Conservation (phyloP, 2,329 filamentous ascomycete genomes). For the Alternaria infectoria region DNA sequence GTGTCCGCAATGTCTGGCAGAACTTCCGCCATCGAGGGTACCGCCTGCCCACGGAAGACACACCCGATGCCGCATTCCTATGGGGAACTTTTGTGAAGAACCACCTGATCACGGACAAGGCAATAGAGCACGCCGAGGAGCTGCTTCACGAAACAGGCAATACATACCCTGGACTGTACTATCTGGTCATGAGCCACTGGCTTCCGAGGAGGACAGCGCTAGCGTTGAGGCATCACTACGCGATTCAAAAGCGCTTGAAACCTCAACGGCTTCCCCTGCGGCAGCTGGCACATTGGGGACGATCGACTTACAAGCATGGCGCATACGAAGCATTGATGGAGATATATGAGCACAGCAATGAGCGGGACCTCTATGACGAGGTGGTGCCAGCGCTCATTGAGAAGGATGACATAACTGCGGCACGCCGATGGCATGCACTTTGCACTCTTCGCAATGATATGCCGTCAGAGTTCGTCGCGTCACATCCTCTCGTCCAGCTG, state of each 20-base stretch:
- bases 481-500: constrained; percentile 35
- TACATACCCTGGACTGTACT: constrained; percentile 51
- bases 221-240: constrained; percentile 35
- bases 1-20: constrained; percentile 54
- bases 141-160: constrained; percentile 49
- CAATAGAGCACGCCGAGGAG: constrained; percentile 51
- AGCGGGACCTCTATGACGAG: constrained; percentile 51
- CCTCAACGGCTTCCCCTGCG: constrained; percentile 35
- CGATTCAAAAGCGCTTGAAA: constrained; percentile 30
- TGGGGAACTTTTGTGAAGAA: constrained; percentile 56
- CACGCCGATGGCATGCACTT: constrained; percentile 50
- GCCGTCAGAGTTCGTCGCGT: constrained; percentile 44
- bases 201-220: constrained; percentile 25
- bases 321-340: constrained; percentile 38
- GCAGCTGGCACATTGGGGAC: constrained; percentile 18
- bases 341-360: constrained; percentile 48
- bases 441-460: constrained; percentile 46
- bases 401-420: constrained; percentile 25
- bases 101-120: constrained; percentile 39
- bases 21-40: constrained; percentile 46
- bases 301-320: constrained; percentile 11
- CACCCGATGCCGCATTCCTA: constrained; percentile 48
- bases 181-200: constrained; percentile 52
- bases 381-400: constrained; percentile 46
- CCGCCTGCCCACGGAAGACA: constrained; percentile 49